Percentiles rank a stretch among this genome's conserved stretches.
Conservation (phyloP, 306 rosid species). For the Vicia villosa region DNA sequence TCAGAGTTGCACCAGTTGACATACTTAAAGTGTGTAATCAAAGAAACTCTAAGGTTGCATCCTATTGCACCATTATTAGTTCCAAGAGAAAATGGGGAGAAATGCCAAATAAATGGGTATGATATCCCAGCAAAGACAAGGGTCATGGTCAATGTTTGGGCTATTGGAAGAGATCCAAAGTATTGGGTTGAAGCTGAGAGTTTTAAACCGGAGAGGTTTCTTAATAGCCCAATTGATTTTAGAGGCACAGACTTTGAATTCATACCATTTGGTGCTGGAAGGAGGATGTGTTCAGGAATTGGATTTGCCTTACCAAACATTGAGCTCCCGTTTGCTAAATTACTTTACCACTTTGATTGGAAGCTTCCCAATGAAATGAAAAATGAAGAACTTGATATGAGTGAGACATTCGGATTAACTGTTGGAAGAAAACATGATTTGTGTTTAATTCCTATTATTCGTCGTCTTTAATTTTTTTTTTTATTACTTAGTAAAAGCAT, state of each 20-base stretch:
- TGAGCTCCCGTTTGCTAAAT: background rate
- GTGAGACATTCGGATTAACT: background rate
- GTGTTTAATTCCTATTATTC: background rate
- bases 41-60: slow-evolving; percentile 4
- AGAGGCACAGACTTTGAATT: background rate
- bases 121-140: background rate
- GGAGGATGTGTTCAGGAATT: background rate
- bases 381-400: background rate
- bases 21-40: slow-evolving; percentile 23
- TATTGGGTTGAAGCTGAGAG: slow-evolving; percentile 3
- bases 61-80: background rate
- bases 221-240: background rate
- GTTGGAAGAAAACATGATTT: background rate
- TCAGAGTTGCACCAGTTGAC: slow-evolving; percentile 21
- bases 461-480: background rate
- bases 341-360: slow-evolving; percentile 9
- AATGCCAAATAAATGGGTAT: background rate
- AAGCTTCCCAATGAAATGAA: background rate
- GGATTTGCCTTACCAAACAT: background rate
- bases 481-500: background rate
- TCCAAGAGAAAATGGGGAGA: background rate
- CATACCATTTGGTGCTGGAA: slow-evolving; percentile 5
- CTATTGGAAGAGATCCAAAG: background rate
- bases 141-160: background rate
- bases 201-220: background rate